These are phyloP conservation scores for Spizellomyces punctatus DNA, from an alignment of 192 early-diverging fungal genomes.

Conservation along the genomic window DNA sequence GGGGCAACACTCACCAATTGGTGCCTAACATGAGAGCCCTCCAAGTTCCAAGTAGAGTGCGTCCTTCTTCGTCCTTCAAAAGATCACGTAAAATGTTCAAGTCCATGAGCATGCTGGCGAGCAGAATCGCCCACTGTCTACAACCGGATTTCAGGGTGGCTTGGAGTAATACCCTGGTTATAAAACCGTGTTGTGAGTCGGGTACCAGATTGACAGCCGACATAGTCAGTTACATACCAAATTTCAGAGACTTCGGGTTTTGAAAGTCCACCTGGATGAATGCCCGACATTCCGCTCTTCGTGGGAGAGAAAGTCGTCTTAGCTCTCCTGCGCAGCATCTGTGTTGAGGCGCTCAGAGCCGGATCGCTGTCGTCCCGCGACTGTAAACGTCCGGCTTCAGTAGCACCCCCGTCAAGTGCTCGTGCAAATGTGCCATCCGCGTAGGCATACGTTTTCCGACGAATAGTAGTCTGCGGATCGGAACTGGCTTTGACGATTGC, in stretches of 20 bases:
- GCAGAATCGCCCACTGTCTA: constrained; percentile 25
- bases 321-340: constrained; percentile 1
- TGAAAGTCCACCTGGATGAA: constrained; percentile 4
- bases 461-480: not conserved
- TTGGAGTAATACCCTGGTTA: constrained; percentile 20
- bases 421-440: not conserved
- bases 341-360: constrained; percentile 2
- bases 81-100: not conserved
- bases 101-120: constrained; percentile 33
- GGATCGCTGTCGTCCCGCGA: constrained; percentile 2
- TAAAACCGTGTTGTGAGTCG: not conserved
- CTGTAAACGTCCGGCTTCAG: not conserved
- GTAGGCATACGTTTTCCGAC: not conserved
- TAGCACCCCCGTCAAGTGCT: not conserved
- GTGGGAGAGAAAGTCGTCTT: not conserved
- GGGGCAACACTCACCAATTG: constrained; percentile 12
- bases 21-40: not conserved
- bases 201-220: not conserved
- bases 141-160: constrained; percentile 20
- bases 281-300: not conserved
- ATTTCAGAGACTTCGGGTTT: too few species aligned
- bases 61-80: not conserved
- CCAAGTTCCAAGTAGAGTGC: not conserved
- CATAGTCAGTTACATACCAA: constrained; percentile 21
- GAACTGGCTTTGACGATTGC: not conserved